Conservation (phyloP, 2,329 filamentous ascomycete species). For the Cercospora beticola region DNA sequence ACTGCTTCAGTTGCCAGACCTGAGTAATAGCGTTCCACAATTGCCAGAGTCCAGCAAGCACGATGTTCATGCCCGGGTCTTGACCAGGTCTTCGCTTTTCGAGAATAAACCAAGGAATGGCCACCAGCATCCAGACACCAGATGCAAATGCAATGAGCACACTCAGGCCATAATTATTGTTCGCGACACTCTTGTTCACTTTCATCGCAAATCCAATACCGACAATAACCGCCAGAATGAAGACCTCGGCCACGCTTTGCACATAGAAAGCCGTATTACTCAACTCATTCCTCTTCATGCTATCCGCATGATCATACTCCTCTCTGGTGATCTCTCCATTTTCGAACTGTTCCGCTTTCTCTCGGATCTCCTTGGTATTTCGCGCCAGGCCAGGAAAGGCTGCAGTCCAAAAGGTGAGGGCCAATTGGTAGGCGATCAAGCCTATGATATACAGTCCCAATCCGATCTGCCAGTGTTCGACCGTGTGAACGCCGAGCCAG, state of each 20-base stretch:
- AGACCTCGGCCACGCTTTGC: slow-evolving; percentile 61
- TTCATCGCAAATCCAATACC: slow-evolving; percentile 62
- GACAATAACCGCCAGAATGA: slow-evolving; percentile 64
- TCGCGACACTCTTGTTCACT: slow-evolving; percentile 58
- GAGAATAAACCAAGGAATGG: slow-evolving; percentile 65
- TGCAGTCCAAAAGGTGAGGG: slow-evolving; percentile 68
- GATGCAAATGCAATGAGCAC: slow-evolving; percentile 66
- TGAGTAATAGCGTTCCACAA: slow-evolving; percentile 58
- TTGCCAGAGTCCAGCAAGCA: slow-evolving; percentile 63
- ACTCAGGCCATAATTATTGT: slow-evolving; percentile 66
- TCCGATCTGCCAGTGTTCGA: slow-evolving; percentile 59
- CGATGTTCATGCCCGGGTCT: slow-evolving; percentile 50
- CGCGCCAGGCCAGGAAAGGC: slow-evolving; percentile 60
- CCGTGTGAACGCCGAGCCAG: slow-evolving; percentile 64
- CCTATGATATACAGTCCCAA: slow-evolving; percentile 66
- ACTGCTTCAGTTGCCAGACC: slow-evolving; percentile 66
- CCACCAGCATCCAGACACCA: slow-evolving; percentile 63
- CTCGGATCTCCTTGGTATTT: slow-evolving; percentile 53
- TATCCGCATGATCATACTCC: slow-evolving; percentile 62
- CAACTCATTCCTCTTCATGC: slow-evolving; percentile 62
- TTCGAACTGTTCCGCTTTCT: slow-evolving; percentile 51
- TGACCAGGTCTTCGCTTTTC: slow-evolving; percentile 65
- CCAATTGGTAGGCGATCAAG: slow-evolving; percentile 65
- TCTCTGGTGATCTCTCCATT: slow-evolving; percentile 55
- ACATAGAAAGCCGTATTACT: slow-evolving; percentile 65